Evolutionary conservation across 116 monocot genomes (phyloP), one percentile per base, ranked within the genome.

Genomic region (Phalaenopsis hybrid): DNA sequence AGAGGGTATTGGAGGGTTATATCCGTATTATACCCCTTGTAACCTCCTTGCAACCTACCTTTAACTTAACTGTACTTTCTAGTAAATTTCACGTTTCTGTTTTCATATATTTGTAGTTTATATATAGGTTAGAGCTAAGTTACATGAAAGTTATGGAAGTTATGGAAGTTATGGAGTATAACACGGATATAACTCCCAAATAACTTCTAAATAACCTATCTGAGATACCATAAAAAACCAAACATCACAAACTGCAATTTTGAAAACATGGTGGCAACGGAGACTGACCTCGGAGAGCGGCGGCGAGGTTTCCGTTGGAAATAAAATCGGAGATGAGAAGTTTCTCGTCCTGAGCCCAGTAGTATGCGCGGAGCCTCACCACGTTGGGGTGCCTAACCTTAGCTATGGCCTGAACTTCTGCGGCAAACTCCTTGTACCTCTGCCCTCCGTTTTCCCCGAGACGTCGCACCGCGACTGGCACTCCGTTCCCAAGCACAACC

Each of bases 291-390:
- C 83, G 87, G 5, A 98, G 88, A 3, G 93, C 93, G 11, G 93
- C 46, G 72, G 93, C 89, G 72, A 98, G 95, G 76, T 86, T 95
- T 57, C 98, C 92, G 21, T 92, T 90, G 86, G 90, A 77, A 81
- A 98, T 63, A 79, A 92, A 98, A 78, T 98, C 95, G 44, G 88
- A 86, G 85, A 98, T 88, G 79, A 98, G 83, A 49, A 98, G 87
- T 88, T 93, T 98, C 92, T 98, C 95, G 37, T 94, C 93, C 21
- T 78, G 86, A 6, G 95, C 89, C 95, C 98, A 98, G 85, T 93
- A 94, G 83, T 85, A 98, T 0, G 98, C 98, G 46, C 93, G 79
- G 80, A 95, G 82, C 80, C 92, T 79, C 83, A 98, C 98, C 51
- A 98, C 78, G 79, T 98, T 98, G 5, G 85, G 90, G 77, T 98